Conservation (phyloP, 768 basidiomycete species). For the Leucocoprinus leucothites region DNA sequence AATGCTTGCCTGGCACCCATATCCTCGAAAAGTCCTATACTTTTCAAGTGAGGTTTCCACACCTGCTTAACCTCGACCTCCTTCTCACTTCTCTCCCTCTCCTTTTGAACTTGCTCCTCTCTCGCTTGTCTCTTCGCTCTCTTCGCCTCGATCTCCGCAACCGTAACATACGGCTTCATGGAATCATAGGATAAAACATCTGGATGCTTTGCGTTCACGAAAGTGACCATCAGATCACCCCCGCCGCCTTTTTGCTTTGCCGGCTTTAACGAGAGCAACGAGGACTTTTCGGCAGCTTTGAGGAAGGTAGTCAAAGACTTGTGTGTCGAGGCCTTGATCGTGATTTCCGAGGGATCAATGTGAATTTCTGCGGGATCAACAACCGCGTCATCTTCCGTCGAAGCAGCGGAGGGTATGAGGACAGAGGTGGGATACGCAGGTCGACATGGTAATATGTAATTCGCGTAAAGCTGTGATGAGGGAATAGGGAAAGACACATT, state of each 20-base stretch:
- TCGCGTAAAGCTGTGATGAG: conserved; percentile 72
- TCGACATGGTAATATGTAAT: conserved; percentile 75
- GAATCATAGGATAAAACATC: conserved; percentile 47
- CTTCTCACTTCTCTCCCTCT: conserved; percentile 36
- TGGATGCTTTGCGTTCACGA: conserved; percentile 55
- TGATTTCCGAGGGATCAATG: conserved; percentile 44
- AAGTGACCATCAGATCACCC: conserved; percentile 53
- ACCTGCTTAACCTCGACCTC: conserved; percentile 63
- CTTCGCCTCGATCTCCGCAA: conserved; percentile 64
- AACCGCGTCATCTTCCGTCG: conserved; percentile 13
- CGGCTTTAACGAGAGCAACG: conserved; percentile 70
- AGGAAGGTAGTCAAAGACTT: conserved; percentile 84
- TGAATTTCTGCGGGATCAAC: conserved; percentile 26
- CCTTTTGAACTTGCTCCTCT: conserved; percentile 46
- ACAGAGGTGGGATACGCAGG: conserved; percentile 57
- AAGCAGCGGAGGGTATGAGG: conserved; percentile 25
- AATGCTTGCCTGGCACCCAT: conserved; percentile 58
- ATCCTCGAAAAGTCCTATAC: conserved; percentile 57
- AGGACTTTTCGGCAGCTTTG: conserved; percentile 71
- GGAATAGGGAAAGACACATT: conserved; percentile 68
- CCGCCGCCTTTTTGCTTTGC: conserved; percentile 42
- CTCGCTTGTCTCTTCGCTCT: conserved; percentile 56
- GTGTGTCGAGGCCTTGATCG: conserved; percentile 74
- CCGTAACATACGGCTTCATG: conserved; percentile 41
- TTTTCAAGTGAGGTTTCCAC: conserved; percentile 70